These are phyloP conservation scores for Biancaea sappan DNA, from an alignment of 306 rosid genomes.

Conservation along the genomic window DNA sequence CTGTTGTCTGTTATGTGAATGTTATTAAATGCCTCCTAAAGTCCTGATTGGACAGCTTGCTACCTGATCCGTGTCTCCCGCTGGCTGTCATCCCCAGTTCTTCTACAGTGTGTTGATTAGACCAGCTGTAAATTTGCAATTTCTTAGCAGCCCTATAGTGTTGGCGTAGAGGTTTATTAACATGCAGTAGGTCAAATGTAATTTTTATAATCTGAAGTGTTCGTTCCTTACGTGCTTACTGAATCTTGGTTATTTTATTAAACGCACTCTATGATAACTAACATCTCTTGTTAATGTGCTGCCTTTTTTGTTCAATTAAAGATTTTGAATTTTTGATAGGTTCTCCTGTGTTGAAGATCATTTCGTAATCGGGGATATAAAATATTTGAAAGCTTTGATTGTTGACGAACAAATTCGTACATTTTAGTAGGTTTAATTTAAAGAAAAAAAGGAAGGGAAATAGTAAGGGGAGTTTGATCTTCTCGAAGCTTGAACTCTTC, in stretches of 20 bases:
- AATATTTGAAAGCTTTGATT: background rate
- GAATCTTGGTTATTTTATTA: no score
- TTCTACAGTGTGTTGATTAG: background rate
- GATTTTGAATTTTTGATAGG: background rate
- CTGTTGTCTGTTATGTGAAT: slow-evolving; percentile 22
- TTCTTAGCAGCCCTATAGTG: background rate
- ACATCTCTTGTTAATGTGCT: background rate
- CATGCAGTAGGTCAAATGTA: background rate
- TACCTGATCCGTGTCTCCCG: background rate
- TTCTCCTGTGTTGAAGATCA: background rate
- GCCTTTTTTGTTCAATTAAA: no score
- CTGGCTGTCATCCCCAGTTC: background rate
- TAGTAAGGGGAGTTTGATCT: no score
- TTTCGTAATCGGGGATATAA: background rate
- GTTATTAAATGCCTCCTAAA: background rate
- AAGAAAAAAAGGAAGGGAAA: no score
- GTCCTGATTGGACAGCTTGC: background rate
- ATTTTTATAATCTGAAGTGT: background rate
- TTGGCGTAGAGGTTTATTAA: no score
- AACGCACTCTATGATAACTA: background rate
- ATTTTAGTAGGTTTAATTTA: no score
- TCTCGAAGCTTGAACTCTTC: no score
- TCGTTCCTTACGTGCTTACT: no score
- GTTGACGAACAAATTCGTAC: no score
- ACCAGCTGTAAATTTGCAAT: background rate